phyloP scores from a whole-genome alignment of 306 rosid species.

The Vicia villosa region DNA sequence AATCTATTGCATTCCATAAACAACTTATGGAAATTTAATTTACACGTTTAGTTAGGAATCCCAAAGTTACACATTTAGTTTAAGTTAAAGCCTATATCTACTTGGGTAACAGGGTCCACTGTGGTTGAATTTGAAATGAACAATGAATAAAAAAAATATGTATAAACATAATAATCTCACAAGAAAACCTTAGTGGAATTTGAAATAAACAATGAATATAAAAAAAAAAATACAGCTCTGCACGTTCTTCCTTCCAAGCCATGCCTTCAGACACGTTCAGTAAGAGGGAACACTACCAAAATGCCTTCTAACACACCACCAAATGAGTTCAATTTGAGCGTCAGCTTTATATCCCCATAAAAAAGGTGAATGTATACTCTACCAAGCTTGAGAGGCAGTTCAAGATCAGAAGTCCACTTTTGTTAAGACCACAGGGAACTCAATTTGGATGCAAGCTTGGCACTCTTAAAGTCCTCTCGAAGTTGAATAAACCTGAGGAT shows the following conservation, averaged over 20 bases:
- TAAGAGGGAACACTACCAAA: conserved; percentile 24
- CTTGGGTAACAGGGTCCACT: conserved; percentile 20
- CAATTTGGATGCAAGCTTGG: conserved; percentile 84
- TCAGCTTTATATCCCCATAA: conserved; percentile 26
- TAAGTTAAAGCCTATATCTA: conserved; percentile 15
- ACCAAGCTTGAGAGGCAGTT: conserved; percentile 9
- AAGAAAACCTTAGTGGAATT: conserved; percentile 20
- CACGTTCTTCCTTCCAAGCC: conserved; percentile 36
- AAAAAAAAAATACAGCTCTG: conserved; percentile 30
- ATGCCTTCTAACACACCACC: conserved; percentile 34
- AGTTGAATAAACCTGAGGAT: conserved; percentile 82
- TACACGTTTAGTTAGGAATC: not conserved
- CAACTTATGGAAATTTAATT: conserved; percentile 12
- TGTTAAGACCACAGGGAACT: conserved; percentile 80
- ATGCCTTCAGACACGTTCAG: conserved; percentile 39
- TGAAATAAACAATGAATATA: conserved; percentile 23
- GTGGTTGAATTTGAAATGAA: conserved; percentile 27
- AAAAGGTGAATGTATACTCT: conserved; percentile 23
- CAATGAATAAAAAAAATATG: conserved; percentile 8
- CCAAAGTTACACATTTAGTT: conserved; percentile 6
- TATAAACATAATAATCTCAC: conserved; percentile 29
- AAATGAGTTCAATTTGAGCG: conserved; percentile 34
- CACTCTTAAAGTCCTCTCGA: conserved; percentile 95
- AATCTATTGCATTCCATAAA: conserved; percentile 25
- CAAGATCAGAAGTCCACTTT: conserved; percentile 26